Conservation (phyloP, 1,284 basidiomycete species). For the Heterobasidion annosum region DNA sequence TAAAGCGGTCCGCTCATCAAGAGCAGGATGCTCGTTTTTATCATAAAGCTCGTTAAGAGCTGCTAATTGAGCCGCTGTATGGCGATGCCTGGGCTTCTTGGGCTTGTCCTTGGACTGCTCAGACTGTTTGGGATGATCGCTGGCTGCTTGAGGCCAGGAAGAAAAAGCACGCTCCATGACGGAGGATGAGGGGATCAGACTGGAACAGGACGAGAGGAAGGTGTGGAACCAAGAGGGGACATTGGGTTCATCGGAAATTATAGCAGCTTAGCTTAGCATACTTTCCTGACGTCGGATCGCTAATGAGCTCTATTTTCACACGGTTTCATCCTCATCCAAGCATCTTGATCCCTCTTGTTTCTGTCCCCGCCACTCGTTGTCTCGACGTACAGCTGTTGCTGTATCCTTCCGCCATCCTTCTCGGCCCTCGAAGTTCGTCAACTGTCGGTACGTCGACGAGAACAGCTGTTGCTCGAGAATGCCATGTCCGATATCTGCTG, state of each 20-base stretch:
- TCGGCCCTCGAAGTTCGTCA: neutral
- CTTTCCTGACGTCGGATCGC: slow-evolving; percentile 15
- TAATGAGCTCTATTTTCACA: slow-evolving; percentile 24
- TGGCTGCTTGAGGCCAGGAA: slow-evolving; percentile 22
- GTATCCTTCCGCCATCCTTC: neutral
- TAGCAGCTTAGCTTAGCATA: slow-evolving; percentile 9
- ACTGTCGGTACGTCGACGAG: neutral
- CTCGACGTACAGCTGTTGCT: neutral
- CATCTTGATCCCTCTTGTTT: neutral
- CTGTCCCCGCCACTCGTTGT: neutral
- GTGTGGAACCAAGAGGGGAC: slow-evolving; percentile 14
- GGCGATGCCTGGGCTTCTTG: slow-evolving; percentile 72
- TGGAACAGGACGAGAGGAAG: slow-evolving; percentile 11
- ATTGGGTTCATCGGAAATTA: slow-evolving; percentile 20
- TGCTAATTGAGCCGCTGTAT: slow-evolving; percentile 57
- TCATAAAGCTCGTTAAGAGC: slow-evolving; percentile 72
- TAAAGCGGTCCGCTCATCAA: slow-evolving; percentile 55
- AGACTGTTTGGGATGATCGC: slow-evolving; percentile 12
- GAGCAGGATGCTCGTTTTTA: slow-evolving; percentile 63
- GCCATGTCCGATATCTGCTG: neutral
- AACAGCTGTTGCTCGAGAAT: neutral
- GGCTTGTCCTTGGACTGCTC: slow-evolving; percentile 28
- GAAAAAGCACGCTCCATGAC: slow-evolving; percentile 26
- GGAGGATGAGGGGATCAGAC: slow-evolving; percentile 9
- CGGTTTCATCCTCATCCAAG: slow-evolving; percentile 8